Evolutionary conservation across 1,284 basidiomycete genomes (phyloP), one percentile per base, ranked within the genome.

Genomic region (Ceratobasidium sp.): DNA sequence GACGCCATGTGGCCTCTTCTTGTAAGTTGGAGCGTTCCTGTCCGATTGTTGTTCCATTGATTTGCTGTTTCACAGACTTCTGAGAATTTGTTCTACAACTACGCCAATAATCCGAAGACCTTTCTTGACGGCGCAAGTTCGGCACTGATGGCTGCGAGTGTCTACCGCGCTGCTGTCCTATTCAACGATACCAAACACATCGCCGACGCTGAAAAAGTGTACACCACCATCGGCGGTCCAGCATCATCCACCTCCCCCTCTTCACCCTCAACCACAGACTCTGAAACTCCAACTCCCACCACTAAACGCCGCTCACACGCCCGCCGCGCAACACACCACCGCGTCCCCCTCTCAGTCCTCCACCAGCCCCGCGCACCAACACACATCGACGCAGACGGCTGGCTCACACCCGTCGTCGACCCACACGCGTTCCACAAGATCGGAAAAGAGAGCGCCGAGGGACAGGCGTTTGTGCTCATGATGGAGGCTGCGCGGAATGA

Each of bases 101-200:
- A 97, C 83, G 88, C 91, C 23, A 89, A 92, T 83, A 81, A 79
- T 46, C 78, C 84, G 1, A 79, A 81, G 6, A 89, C 90, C 62
- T 97, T 97, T 82, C 88, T 90, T 81, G 96, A 97, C 81, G 89
- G 91, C 0, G 85, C 94, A 0, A 91, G 91, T 3, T 91, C 94
- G 0, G 90, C 94, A 0, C 87, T 97, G 48, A 86, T 96, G 71
- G 93, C 95, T 0, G 88, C 91, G 74, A 91, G 93, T 0, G 93
- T 94, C 4, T 95, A 95, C 84, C 88, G 92, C 10, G 86, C 92
- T 68, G 88, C 90, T 0, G 83, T 90, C 0, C 82, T 94, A 27
- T 84, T 87, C 55, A 85, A 86, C 30, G 85, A 88, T 5, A 86
- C 89, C 78, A 86, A 84, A 1, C 84, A 89, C 81, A 81, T 92